Evolutionary conservation across 257 asterid species (phyloP).

Genomic region (Perilla frutescens): DNA sequence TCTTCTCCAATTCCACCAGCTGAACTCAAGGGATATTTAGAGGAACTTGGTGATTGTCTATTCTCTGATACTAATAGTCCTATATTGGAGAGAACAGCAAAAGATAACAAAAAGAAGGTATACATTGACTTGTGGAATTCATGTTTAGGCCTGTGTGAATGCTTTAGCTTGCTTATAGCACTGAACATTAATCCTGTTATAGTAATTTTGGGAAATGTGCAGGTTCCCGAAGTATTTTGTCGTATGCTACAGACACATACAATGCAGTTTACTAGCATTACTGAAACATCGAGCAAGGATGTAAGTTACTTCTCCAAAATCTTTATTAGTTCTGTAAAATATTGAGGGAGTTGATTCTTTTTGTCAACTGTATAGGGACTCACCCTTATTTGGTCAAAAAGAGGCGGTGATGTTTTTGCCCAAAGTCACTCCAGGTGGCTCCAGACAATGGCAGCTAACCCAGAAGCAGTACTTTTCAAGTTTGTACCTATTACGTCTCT

Average conservation of each 20-base stretch:
- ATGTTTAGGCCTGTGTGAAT: conserved; percentile 27
- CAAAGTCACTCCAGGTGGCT: conserved; percentile 99
- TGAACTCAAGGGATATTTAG: conserved; percentile 90
- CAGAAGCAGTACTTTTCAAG: conserved; percentile 90
- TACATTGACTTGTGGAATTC: conserved; percentile 5
- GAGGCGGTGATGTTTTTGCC: conserved; percentile 97
- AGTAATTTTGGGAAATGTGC: conserved; percentile 35
- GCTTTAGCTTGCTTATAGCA: conserved; percentile 29
- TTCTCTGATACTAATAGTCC: conserved; percentile 86
- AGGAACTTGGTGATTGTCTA: conserved; percentile 92
- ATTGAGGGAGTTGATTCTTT: conserved; percentile 32
- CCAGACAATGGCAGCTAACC: conserved; percentile 87
- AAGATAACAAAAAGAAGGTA: conserved; percentile 72
- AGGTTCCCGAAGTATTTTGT: conserved; percentile 90
- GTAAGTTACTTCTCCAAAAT: conserved; percentile 53
- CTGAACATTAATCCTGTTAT: conserved; percentile 20
- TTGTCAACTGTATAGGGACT: conserved; percentile 69
- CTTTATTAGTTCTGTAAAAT: conserved; percentile 25
- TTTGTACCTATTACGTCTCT: conserved; percentile 94
- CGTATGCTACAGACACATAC: conserved; percentile 97
- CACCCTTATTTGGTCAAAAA: conserved; percentile 95
- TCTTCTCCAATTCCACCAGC: conserved; percentile 85
- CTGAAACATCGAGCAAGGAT: conserved; percentile 95
- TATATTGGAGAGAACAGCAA: conserved; percentile 66
- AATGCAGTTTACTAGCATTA: conserved; percentile 91